Conservation (phyloP, 176 grass and related monocot species). For the Eleusine indica region DNA sequence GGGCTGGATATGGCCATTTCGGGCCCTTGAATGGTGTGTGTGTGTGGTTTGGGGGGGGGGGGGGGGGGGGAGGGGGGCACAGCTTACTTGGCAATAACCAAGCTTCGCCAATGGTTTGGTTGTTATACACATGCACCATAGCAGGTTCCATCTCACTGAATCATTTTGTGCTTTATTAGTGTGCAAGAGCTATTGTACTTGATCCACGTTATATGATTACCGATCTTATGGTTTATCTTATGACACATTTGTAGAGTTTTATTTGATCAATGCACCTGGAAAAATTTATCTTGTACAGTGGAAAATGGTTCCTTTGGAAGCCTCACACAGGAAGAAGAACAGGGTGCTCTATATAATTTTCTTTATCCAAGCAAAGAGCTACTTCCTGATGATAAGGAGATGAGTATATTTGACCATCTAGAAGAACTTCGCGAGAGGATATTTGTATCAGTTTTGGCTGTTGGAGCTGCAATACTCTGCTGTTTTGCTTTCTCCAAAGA, state of each 20-base stretch:
- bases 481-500: slow-evolving; percentile 93
- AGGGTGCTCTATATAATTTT: slow-evolving; percentile 69
- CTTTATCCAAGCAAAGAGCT: slow-evolving; percentile 92
- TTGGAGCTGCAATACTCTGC: slow-evolving; percentile 82
- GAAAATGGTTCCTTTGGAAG: slow-evolving; percentile 50
- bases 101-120: no score
- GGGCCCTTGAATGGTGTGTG: no score
- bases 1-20: no score
- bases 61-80: no score
- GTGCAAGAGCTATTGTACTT: neutral
- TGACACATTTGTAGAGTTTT: slow-evolving; percentile 26
- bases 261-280: neutral
- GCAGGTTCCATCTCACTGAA: neutral
- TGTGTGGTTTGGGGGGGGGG: no score
- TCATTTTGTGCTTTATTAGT: slow-evolving; percentile 11
- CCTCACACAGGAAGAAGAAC: slow-evolving; percentile 53
- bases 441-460: slow-evolving; percentile 85
- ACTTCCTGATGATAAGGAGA: slow-evolving; percentile 96
- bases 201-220: slow-evolving; percentile 2
- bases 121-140: neutral
- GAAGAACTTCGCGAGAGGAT: slow-evolving; percentile 93
- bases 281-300: slow-evolving; percentile 41
- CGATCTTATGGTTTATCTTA: slow-evolving; percentile 8
- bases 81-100: no score
- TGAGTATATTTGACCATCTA: slow-evolving; percentile 97